Conservation (phyloP, 495 filamentous ascomycete species). For the Penicillium lagena region DNA sequence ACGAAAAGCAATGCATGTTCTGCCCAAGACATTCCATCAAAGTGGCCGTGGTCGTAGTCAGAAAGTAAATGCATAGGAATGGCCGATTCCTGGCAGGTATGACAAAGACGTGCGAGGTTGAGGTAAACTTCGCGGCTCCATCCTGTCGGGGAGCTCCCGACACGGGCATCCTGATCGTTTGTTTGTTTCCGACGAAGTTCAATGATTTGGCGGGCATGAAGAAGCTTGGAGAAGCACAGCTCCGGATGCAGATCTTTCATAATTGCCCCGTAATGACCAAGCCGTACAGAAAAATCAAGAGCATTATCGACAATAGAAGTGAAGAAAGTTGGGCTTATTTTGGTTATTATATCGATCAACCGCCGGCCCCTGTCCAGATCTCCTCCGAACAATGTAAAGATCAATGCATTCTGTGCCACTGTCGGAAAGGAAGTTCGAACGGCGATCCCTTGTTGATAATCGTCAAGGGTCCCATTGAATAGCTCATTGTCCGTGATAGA, state of each 20-base stretch:
- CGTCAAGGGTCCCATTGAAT: constrained; percentile 10
- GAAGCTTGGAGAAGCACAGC: constrained; percentile 10
- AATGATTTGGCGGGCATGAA: constrained; percentile 10
- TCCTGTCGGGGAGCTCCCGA: constrained; percentile 3
- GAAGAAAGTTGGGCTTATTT: constrained; percentile 14
- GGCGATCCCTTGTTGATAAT: constrained; percentile 4
- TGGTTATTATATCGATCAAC: constrained; percentile 7
- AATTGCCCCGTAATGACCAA: constrained; percentile 4
- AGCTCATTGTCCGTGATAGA: constrained; percentile 14
- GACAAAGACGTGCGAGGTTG: constrained; percentile 12
- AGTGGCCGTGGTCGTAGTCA: constrained; percentile 12
- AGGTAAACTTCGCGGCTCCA: constrained; percentile 11
- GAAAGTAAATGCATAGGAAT: constrained; percentile 2
- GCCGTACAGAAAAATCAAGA: constrained; percentile 6
- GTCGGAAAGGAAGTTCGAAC: constrained; percentile 1
- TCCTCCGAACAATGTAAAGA: constrained; percentile 2
- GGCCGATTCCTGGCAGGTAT: background rate
- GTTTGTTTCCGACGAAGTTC: constrained; percentile 12
- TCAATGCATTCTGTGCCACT: constrained; percentile 10
- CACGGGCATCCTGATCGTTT: constrained; percentile 12
- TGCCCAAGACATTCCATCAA: constrained; percentile 10
- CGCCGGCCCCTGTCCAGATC: constrained; percentile 10
- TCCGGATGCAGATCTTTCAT: constrained; percentile 14
- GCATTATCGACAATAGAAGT: constrained; percentile 5
- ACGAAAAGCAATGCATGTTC: constrained; percentile 22